Evolutionary conservation across 768 basidiomycete species (phyloP), one percentile per base, ranked within the genome.

Genomic region (Pleurotus salmoneostramineus): DNA sequence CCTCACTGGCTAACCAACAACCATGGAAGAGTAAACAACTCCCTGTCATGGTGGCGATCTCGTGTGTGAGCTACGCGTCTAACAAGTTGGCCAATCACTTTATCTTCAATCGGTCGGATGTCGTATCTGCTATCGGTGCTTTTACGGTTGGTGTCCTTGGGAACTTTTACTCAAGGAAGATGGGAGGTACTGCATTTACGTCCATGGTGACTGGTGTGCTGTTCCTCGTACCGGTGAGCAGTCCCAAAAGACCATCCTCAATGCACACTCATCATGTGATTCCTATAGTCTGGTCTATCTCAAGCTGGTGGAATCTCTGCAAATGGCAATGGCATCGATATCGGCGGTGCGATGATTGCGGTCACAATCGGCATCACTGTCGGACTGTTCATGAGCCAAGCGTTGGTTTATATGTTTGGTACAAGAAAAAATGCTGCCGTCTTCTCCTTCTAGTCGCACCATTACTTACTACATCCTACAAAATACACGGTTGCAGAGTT

Each of bases 341-440:
- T 93, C 55, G 89, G 92, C 60, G 84, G 86, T 35, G 88, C 92
- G 6, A 93, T 93, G 89, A 90, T 91, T 60, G 83, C 87, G n/a
- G 92, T 94, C 49, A 89, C 91, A 0, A 91, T 94, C 58, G 93
- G 93, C 32, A 93, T 95, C 63, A 94, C 91, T 0, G 91, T 93
- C 50, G 91, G 93, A 14, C 70, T 95, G 45, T 94, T 93, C 74
- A 91, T 89, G 81, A 92, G 90, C 63, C 90, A 91, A 66, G 86
- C 91, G 8, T 70, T 95, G 44, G 89, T 95, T 12, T 95, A 94
- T 66, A 88, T 87, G 63, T 94, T 95, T 64, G 93, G 92, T 6
- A 78, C 82, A 6, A 80, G 88, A 59, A 95, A 95, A 76, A 88
- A 85, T 58, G 89, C 90, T 12, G 91, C 90, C 5, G 82, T 92